Conservation (phyloP, 1,284 basidiomycete genomes). For the Volvariella surrecta region DNA sequence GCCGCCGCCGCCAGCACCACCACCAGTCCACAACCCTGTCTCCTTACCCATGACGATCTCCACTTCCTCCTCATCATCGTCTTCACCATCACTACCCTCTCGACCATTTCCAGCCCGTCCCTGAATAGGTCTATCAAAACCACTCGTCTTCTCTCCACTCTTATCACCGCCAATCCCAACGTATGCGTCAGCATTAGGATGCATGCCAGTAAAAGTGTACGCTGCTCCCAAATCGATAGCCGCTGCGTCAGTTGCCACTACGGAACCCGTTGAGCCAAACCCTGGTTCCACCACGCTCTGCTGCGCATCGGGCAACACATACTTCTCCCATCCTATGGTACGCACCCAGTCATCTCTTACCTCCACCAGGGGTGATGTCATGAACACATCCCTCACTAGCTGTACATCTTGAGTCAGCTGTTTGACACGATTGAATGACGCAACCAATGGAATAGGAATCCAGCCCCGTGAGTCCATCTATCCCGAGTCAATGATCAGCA, state of each 20-base stretch:
- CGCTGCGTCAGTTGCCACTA: not conserved
- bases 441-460: slow-evolving; percentile 75
- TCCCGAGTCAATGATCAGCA: not conserved
- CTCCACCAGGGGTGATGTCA: slow-evolving; percentile 62
- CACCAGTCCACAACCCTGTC: slow-evolving; percentile 11
- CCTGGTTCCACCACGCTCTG: slow-evolving; percentile 31
- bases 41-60: slow-evolving; percentile 30
- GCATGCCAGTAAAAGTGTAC: slow-evolving; percentile 8
- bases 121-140: slow-evolving; percentile 1
- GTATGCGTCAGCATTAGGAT: slow-evolving; percentile 5
- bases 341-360: slow-evolving; percentile 66
- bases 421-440: slow-evolving; percentile 81
- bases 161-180: not conserved
- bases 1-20: too few relatives aligned
- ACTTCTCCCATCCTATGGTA: slow-evolving; percentile 57
- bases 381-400: slow-evolving; percentile 67
- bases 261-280: slow-evolving; percentile 2
- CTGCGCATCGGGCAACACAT: slow-evolving; percentile 64
- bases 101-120: slow-evolving; percentile 10
- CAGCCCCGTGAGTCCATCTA: slow-evolving; percentile 90
- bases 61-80: slow-evolving; percentile 31
- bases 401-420: slow-evolving; percentile 58
- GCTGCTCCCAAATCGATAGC: not conserved
- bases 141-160: not conserved
- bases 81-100: slow-evolving; percentile 17